Base-by-base conservation (phyloP, 495 filamentous ascomycete species). In the Hypoxylon crocopeplum region DNA sequence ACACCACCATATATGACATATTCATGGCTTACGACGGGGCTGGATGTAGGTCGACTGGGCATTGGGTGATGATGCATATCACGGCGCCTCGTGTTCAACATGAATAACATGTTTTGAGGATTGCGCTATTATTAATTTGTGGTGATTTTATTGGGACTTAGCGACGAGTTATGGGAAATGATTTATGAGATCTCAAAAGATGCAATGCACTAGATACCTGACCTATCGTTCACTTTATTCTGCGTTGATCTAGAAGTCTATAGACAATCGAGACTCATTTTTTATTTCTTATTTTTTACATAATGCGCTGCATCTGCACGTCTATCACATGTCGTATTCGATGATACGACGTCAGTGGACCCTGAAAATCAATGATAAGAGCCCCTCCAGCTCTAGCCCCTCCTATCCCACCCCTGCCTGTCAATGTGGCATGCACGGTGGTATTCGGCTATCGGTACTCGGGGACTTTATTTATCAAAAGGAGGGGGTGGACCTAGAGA, bases 111-210 rank as follows among this genome's bases (percentile, higher is more conserved):
- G n/a, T n/a, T 32, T 49, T 22, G 19, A 24, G 32, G 42, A 44
- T 27, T 33, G 13, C 16, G 29, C n/a, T 34, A 10, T 40, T 15
- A 38, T 41, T n/a, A n/a, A n/a, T 46, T 39, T 10, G 34, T n/a
- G 33, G 59, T 22, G 17, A 20, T 22, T 27, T 32, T 22, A n/a
- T 44, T 40, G 12, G 41, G 21, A 48, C 56, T 69, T 64, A 67
- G 67, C 67, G 67, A 66, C 21, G 56, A 66, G 56, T 68, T 63
- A 68, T 21, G 50, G 57, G 42, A 33, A 13, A 58, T 55, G 54
- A 50, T 29, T 59, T 33, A 57, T 48, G 42, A 37, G 32, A 33
- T 47, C 30, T 21, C 1, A 27, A 25, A 29, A 37, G 40, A 20
- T 22, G 44, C 16, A 13, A 32, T 49, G 46, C 11, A 21, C 17